Base-by-base conservation (phyloP, 176 grass and related monocot genomes). In the Microstegium vimineum region DNA sequence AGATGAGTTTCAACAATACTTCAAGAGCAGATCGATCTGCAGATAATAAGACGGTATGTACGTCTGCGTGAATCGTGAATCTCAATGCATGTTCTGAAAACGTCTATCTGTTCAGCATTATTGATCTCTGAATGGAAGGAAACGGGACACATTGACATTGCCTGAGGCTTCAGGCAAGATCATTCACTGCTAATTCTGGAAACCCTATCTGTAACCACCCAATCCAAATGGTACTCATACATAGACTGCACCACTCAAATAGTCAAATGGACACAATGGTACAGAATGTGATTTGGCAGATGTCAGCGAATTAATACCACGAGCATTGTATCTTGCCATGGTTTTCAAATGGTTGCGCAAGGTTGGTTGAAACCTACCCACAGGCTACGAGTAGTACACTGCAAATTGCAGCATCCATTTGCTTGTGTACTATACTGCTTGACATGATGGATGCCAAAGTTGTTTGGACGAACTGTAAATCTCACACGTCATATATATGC, bases 361-460 rank as follows among this genome's bases (percentile, higher is more conserved):
- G 25, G 54, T 33, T 72, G 40, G 54, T 59, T 43, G 62, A 56
- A 75, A 70, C 25, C 76, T 84, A 54, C 10, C 49, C 69, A 67
- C 22, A 67, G 28, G 35, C 47, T 63, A n/a, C 26, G 35, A 69
- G 52, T 10, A 69, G 76, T n/a, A n/a, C 61, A 22, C 36, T 2
- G 31, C 14, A 23, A 54, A 70, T 62, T 56, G 36, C 4, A 56
- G 42, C 22, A 63, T 70, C 13, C 10, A 75, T 36, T 35, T 36
- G 85, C 34, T 65, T 51, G 67, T 47, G 36, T 40, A 82, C 84
- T 73, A 59, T 72, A 43, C 57, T 66, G 52, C 42, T 20, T 77
- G 83, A 77, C 57, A 82, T 26, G 83, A 86, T 30, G 16, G 65
- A 34, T 72, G 54, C 72, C 82, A 31, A 86, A 82, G 27, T 65